phyloP scores from a whole-genome alignment of 2,329 filamentous ascomycete species.

The Pseudogymnoascus sp. region DNA sequence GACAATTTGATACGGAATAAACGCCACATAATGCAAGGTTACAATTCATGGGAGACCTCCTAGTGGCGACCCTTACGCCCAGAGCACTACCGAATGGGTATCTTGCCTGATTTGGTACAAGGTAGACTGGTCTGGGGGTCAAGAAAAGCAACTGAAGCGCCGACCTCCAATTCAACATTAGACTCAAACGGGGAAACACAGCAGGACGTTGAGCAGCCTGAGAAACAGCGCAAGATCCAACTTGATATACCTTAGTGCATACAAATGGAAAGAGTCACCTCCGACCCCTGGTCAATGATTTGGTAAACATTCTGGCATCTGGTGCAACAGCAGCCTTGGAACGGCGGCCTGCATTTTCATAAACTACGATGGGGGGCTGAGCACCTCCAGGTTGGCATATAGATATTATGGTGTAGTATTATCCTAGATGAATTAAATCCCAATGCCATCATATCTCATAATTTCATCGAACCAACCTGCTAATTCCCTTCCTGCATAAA shows the following conservation, averaged over 20 bases:
- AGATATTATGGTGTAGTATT: not conserved
- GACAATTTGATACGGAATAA: not conserved
- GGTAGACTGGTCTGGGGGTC: not conserved
- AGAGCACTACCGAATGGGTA: not conserved
- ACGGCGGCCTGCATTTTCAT: not conserved
- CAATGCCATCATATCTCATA: not conserved
- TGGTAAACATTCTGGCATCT: not conserved
- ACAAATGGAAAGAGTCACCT: not conserved
- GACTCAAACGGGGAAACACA: not conserved
- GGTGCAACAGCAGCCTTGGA: not conserved
- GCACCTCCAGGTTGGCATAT: not conserved
- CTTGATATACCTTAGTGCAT: not conserved
- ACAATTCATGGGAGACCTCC: not conserved
- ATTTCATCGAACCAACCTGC: not conserved
- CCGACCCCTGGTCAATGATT: not conserved
- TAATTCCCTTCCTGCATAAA: conserved; percentile 70
- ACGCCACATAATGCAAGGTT: not conserved
- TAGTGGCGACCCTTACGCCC: not conserved
- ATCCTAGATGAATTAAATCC: not conserved
- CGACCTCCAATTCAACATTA: not conserved
- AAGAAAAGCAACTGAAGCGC: not conserved
- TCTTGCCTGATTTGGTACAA: not conserved
- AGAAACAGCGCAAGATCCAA: not conserved
- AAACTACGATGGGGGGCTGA: not conserved
- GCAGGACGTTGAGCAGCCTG: not conserved